phyloP scores from a whole-genome alignment of 2,329 filamentous ascomycete species.

The Diaporthe vaccinii region DNA sequence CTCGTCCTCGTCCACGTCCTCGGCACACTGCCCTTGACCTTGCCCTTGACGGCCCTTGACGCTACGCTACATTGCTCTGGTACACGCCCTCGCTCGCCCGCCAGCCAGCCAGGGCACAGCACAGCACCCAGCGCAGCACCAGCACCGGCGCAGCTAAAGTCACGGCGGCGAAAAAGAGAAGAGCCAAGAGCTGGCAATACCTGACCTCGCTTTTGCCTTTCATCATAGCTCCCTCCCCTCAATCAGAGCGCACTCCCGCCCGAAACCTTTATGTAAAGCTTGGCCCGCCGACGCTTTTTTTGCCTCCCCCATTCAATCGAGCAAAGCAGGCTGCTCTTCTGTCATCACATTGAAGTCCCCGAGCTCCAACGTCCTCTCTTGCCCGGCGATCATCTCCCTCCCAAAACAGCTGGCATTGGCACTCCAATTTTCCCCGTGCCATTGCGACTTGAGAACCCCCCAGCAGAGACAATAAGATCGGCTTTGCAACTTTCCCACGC shows the following conservation, averaged over 20 bases:
- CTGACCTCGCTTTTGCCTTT: slow-evolving; percentile 32
- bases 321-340: slow-evolving; percentile 21
- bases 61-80: slow-evolving; percentile 20
- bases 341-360: slow-evolving; percentile 5
- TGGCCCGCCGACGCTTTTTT: slow-evolving; percentile 26
- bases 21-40: slow-evolving; percentile 27
- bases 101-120: slow-evolving; percentile 23
- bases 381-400: slow-evolving; percentile 7
- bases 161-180: slow-evolving; percentile 15
- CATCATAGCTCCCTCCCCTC: slow-evolving; percentile 36
- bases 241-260: slow-evolving; percentile 11
- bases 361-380: not conserved
- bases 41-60: slow-evolving; percentile 14
- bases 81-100: slow-evolving; percentile 10
- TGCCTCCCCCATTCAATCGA: not conserved
- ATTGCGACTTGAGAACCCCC: slow-evolving; percentile 16
- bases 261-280: slow-evolving; percentile 37
- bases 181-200: slow-evolving; percentile 24
- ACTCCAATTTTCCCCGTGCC: slow-evolving; percentile 30
- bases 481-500: slow-evolving; percentile 34
- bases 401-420: slow-evolving; percentile 21
- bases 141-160: not conserved
- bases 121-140: slow-evolving; percentile 4
- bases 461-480: slow-evolving; percentile 19
- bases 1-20: not conserved